These are phyloP conservation scores for Calocera cornea DNA, from an alignment of 768 basidiomycete species.

Conservation along the genomic window DNA sequence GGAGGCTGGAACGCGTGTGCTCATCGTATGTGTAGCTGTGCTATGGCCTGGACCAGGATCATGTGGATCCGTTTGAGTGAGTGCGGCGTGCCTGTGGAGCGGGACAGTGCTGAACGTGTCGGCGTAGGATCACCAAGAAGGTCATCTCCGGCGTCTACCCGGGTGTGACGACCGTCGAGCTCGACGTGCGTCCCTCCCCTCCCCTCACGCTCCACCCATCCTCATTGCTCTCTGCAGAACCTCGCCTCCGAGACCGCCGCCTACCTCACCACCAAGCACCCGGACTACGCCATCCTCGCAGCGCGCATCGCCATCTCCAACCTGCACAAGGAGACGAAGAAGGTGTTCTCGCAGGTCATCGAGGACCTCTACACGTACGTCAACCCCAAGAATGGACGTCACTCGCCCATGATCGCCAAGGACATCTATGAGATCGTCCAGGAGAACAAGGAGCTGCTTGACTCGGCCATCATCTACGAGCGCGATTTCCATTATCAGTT, in stretches of 20 bases:
- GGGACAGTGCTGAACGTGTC: neutral
- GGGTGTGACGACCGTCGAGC: slow-evolving; percentile 92
- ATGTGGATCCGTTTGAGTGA: slow-evolving; percentile 87
- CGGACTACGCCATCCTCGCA: slow-evolving; percentile 95
- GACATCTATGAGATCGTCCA: slow-evolving; percentile 71
- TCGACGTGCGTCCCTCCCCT: slow-evolving; percentile 53
- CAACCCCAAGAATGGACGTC: slow-evolving; percentile 83
- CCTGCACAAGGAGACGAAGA: slow-evolving; percentile 98
- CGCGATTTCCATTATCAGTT: slow-evolving; percentile 97
- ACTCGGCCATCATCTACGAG: slow-evolving; percentile 93
- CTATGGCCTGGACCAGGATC: slow-evolving; percentile 86
- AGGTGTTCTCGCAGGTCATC: slow-evolving; percentile 86
- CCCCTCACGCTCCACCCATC: neutral
- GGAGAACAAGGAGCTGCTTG: slow-evolving; percentile 65
- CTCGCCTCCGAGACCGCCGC: slow-evolving; percentile 95
- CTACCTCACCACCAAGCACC: slow-evolving; percentile 90
- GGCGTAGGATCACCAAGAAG: slow-evolving; percentile 77
- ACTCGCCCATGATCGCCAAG: slow-evolving; percentile 84
- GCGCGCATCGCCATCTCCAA: slow-evolving; percentile 98
- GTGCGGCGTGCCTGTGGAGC: slow-evolving; percentile 18
- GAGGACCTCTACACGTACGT: slow-evolving; percentile 87
- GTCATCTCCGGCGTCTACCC: slow-evolving; percentile 88
- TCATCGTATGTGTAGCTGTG: slow-evolving; percentile 42
- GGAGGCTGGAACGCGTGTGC: too few species aligned
- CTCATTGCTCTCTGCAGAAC: slow-evolving; percentile 41